Percentiles rank a stretch among this genome's conserved stretches.
Conservation (phyloP, 108 stramenopile species). For the Poteriospumella lacustris region DNA sequence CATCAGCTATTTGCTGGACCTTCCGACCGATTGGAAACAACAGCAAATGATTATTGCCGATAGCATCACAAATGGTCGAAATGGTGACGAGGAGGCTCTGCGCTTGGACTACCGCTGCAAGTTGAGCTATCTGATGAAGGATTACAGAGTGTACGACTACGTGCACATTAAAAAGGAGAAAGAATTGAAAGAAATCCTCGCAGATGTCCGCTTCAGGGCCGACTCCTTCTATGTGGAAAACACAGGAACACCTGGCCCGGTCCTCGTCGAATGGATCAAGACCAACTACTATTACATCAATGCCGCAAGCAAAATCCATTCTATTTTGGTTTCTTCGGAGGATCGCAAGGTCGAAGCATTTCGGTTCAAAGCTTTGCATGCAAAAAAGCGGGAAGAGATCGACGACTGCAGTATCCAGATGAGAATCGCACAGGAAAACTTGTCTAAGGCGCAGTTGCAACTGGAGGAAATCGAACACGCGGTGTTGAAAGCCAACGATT, state of each 20-base stretch:
- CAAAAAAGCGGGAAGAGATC: not conserved
- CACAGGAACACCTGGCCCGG: constrained; percentile 1
- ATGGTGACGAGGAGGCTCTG: constrained; percentile 27
- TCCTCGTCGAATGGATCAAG: constrained; percentile 16
- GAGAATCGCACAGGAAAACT: not conserved
- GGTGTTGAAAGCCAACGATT: constrained; percentile 5
- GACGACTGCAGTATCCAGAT: not conserved
- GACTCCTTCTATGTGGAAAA: constrained; percentile 14
- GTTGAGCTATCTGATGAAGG: constrained; percentile 9
- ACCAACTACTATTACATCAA: constrained; percentile 2
- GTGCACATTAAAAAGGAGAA: not conserved
- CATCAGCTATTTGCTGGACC: constrained; percentile 10
- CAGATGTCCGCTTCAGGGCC: not conserved
- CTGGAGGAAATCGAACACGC: not conserved
- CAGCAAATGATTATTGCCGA: constrained; percentile 14
- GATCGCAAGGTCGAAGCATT: not conserved
- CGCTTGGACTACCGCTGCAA: constrained; percentile 9
- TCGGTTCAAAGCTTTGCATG: not conserved
- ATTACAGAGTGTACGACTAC: not conserved
- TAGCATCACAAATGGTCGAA: not conserved
- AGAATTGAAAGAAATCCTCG: not conserved
- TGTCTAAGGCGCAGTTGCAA: not conserved
- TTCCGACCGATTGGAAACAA: not conserved
- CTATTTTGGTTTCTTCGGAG: not conserved
- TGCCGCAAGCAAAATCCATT: not conserved